A percentile compares a stretch with the other conserved stretches of the same genome.
phyloP scores from a whole-genome alignment of 1,284 basidiomycete species.

The Ceratorhiza oryzae-sativae region DNA sequence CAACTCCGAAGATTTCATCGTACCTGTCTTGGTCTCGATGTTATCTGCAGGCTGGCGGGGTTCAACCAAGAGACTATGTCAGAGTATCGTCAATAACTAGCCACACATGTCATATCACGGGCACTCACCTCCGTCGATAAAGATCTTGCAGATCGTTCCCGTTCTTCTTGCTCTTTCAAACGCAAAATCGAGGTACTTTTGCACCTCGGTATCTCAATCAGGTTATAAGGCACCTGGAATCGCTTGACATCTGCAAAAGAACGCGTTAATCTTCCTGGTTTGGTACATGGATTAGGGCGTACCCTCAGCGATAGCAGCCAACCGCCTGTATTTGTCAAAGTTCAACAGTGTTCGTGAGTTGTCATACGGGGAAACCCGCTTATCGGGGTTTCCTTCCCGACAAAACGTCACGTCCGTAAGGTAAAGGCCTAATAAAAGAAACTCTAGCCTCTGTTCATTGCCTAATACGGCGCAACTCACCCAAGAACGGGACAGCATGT shows the following conservation, averaged over 20 bases:
- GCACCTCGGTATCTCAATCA: slow-evolving; percentile 87
- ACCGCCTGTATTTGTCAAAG: slow-evolving; percentile 93
- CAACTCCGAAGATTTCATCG: slow-evolving; percentile 71
- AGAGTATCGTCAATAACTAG: slow-evolving; percentile 27
- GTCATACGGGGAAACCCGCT: slow-evolving; percentile 79
- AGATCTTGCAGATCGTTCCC: slow-evolving; percentile 76
- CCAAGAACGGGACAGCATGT: slow-evolving; percentile 91
- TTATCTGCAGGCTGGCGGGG: slow-evolving; percentile 75
- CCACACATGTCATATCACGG: slow-evolving; percentile 1
- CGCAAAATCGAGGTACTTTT: slow-evolving; percentile 73
- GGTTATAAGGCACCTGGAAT: slow-evolving; percentile 85
- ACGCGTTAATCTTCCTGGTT: slow-evolving; percentile 1
- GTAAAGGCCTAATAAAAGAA: slow-evolving; percentile 67
- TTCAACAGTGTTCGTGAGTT: slow-evolving; percentile 87
- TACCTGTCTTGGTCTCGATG: slow-evolving; percentile 56
- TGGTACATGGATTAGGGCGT: slow-evolving; percentile 38
- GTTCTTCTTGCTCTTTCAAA: slow-evolving; percentile 70
- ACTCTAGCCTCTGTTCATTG: background rate
- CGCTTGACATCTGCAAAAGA: slow-evolving; percentile 81
- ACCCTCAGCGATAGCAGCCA: slow-evolving; percentile 89
- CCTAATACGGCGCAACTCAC: slow-evolving; percentile 55
- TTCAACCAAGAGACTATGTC: slow-evolving; percentile 72
- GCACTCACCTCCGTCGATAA: slow-evolving; percentile 74
- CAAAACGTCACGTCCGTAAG: slow-evolving; percentile 95
- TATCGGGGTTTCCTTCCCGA: slow-evolving; percentile 90